Conservation (phyloP, 176 grass and related monocot genomes). For the Cymbopogon citratus region DNA sequence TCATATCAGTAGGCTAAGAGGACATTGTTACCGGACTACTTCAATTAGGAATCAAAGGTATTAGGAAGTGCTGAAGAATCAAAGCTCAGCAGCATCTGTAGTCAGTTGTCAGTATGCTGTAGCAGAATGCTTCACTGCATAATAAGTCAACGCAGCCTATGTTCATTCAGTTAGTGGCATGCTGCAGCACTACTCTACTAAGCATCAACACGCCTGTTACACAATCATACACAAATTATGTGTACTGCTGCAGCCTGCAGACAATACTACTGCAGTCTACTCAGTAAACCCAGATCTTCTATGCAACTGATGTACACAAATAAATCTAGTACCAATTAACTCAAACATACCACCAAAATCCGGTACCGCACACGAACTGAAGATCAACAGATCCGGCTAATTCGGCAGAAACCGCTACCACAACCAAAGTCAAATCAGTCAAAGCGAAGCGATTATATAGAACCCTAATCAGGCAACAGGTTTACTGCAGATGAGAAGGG, state of each 20-base stretch:
- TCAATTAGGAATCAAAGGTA: neutral
- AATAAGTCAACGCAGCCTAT: neutral
- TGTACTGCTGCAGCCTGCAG: too few species aligned
- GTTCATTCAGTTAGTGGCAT: neutral
- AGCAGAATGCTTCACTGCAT: neutral
- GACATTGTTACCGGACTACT: too few species aligned
- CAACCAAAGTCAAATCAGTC: neutral
- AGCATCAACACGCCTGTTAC: neutral
- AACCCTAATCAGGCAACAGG: neutral
- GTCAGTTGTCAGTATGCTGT: neutral
- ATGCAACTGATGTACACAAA: neutral
- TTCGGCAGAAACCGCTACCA: neutral
- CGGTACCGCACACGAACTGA: neutral
- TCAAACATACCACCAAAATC: neutral
- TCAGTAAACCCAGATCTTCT: neutral
- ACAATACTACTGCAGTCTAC: neutral
- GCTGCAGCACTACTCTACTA: neutral
- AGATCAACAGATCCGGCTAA: neutral
- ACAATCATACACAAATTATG: neutral
- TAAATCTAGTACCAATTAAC: neutral
- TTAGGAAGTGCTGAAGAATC: neutral
- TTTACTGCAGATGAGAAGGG: neutral
- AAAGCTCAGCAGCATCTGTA: neutral
- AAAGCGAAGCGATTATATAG: neutral
- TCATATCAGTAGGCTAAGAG: neutral